phyloP scores from a whole-genome alignment of 2,329 filamentous ascomycete species.

The Alternaria consortialis region DNA sequence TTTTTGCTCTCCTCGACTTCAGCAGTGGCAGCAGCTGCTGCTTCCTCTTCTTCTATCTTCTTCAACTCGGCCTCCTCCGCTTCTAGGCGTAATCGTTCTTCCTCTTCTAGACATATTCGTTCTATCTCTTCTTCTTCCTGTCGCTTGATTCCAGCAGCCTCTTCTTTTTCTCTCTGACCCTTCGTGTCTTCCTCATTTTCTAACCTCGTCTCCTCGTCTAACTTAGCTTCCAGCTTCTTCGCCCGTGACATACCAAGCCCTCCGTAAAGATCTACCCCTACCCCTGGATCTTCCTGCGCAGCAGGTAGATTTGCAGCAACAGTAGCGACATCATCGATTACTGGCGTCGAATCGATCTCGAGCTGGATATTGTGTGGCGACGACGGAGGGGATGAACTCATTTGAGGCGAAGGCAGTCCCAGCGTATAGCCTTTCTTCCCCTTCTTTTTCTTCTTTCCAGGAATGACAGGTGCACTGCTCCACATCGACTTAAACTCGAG shows the following conservation, averaged over 20 bases:
- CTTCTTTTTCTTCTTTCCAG: background rate
- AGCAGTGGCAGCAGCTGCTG: slow-evolving; percentile 30
- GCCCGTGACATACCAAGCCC: slow-evolving; percentile 40
- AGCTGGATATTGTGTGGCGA: rapidly evolving
- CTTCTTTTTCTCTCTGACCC: slow-evolving; percentile 34
- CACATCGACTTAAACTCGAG: background rate
- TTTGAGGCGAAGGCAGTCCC: too few relatives aligned
- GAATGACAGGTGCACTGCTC: too few relatives aligned
- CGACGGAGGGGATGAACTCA: background rate
- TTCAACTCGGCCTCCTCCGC: slow-evolving; percentile 31
- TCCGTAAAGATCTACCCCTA: slow-evolving; percentile 47
- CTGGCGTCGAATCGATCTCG: background rate
- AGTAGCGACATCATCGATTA: background rate
- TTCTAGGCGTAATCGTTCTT: too few relatives aligned
- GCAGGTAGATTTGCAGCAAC: background rate
- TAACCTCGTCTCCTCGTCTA: slow-evolving; percentile 35
- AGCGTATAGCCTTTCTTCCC: background rate
- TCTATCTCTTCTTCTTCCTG: slow-evolving; percentile 22
- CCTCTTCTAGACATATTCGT: too few relatives aligned
- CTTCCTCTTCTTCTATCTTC: slow-evolving; percentile 34
- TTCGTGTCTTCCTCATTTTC: slow-evolving; percentile 29
- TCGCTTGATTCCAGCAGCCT: slow-evolving; percentile 27
- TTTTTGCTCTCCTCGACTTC: slow-evolving; percentile 23
- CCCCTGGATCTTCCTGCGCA: slow-evolving; percentile 42
- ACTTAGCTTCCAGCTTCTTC: slow-evolving; percentile 48